A percentile compares a stretch with the other conserved stretches of the same genome.
These are phyloP conservation scores for Bryum argenteum DNA, from an alignment of 225 moss, liverwort and hornwort genomes.

Conservation along the genomic window DNA sequence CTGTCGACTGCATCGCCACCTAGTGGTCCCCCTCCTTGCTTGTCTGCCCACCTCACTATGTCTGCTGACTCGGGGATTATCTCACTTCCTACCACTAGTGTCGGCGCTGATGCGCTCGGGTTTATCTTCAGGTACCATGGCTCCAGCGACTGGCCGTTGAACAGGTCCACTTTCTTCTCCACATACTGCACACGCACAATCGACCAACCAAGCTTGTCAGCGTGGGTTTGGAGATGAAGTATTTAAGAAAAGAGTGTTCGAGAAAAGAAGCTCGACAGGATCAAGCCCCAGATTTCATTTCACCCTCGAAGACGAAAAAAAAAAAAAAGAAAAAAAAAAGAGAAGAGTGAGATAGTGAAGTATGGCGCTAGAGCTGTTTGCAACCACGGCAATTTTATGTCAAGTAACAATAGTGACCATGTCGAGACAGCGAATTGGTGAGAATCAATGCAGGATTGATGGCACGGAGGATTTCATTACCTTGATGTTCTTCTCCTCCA, in stretches of 20 bases:
- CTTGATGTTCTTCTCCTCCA: conserved; percentile 57
- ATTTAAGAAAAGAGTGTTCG: not conserved
- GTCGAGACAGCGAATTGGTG: too few relatives aligned
- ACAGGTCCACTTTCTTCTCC: conserved; percentile 77
- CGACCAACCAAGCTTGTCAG: not conserved
- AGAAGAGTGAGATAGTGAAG: too few relatives aligned
- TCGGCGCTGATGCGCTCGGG: conserved; percentile 51
- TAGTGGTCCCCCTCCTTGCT: conserved; percentile 60
- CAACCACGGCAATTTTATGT: too few relatives aligned
- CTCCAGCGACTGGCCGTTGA: conserved; percentile 71
- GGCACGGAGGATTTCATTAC: too few relatives aligned
- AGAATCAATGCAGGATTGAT: not conserved
- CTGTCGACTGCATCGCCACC: conserved; percentile 78
- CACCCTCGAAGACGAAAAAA: too few relatives aligned
- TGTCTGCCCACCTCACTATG: conserved; percentile 79
- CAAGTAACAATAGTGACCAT: too few relatives aligned
- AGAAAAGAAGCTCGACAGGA: too few relatives aligned
- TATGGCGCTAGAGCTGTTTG: too few relatives aligned
- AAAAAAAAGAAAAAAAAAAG: too few relatives aligned
- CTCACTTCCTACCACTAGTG: conserved; percentile 60
- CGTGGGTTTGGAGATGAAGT: too few relatives aligned
- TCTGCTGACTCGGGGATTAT: conserved; percentile 64
- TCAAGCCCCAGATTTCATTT: too few relatives aligned
- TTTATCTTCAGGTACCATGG: conserved; percentile 84
- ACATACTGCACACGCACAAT: conserved; percentile 53